Evolutionary conservation across 75 land plant genomes (phyloP), one percentile per base, ranked within the genome.

Genomic region (Chamaecyparis obtusa): DNA sequence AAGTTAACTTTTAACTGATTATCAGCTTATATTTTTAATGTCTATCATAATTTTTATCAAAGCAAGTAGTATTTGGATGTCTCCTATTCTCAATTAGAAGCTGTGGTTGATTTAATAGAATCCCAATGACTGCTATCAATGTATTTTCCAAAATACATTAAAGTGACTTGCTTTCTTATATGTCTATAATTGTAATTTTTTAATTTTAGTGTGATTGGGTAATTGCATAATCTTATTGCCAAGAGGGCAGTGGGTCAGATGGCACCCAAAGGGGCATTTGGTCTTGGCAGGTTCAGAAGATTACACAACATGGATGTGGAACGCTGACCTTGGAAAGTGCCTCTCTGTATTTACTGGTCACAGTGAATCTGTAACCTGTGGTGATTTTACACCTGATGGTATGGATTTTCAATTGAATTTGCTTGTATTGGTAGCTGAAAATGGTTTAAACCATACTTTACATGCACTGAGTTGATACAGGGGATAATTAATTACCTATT

Each of bases 351-450:
- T 95, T 80, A 85, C 93, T 77, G 99, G 99, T 30, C 99, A 98
- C 87, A 93, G 88, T 82, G 91, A 91, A 81, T 85, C 90, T 77
- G 99, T 96, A 36, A 95, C 97, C 35, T 98, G 99, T 92, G 99
- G 99, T 33, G 93, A 95, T 88, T 96, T 98, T 86, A 98, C 99
- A 39, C 98, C 99, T 54, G 99, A 98, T 93, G 99, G 99, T 96
- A 94, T 41, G 75, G 56, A 54, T 83, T 32, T 32, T 6, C 54
- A 39, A 27, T 32, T 21, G 49, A 44, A 10, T 56, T 16, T 77
- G 43, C 8, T 85, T 88, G 80, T 44, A 77, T 44, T 80, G 3
- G 48, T 44, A 54, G 4, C 41, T 46, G 32, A 44, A 75, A 77
- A 57, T 30, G 39, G 71, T 89, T 49, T 86, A 17, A 54, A 46